Evolutionary conservation across 139 green algal species (phyloP), one percentile per base, ranked within the genome.

Genomic region (Trebouxia sp.): DNA sequence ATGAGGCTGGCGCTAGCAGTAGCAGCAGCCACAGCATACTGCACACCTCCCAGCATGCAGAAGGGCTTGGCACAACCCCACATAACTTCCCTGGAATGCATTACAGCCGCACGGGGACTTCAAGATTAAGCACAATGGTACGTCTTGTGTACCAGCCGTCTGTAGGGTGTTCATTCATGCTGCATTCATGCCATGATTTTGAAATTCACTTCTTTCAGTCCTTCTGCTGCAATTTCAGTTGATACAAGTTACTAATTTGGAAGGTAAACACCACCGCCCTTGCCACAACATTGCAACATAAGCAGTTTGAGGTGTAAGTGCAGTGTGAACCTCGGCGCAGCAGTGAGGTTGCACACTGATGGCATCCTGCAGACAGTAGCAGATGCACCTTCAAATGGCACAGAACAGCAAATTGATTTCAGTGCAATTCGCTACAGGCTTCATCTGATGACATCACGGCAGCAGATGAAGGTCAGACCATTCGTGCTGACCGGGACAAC

Each of bases 31-130:
- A 72, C 10, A 24, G 35, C 15, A 35, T 17, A 42, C 62, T 72
- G n/a, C 32, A 35, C 37, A 35, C 9, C 30, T 24, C 28, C 41
- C n/a, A 39, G 35, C 32, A 32, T 45, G 62, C 62, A 72, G 32
- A 14, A 14, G 62, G n/a, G 6, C 62, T 72, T 45, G 62, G 62
- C 12, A 72, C 32, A 32, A 72, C 62, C 12, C 62, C 32, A 20
- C 26, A 45, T 17, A 72, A 72, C 35, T 72, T 72, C 20, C 62
- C 62, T 45, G 62, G 62, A 72, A 72, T 72, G 62, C 62, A 72
- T 8, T 72, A 72, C 62, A 72, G 32, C 11, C 62, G 62, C 12
- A n/a, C 62, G 28, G 4, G 32, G 43, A 35, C 62, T 4, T 72
- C 62, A 26, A 15, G 32, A 17, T 35, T 72, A 43, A 45, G 32